Percentiles rank a stretch among this genome's conserved stretches.
Conservation (phyloP, 2,329 filamentous ascomycete genomes). For the Ophiostoma montium region DNA sequence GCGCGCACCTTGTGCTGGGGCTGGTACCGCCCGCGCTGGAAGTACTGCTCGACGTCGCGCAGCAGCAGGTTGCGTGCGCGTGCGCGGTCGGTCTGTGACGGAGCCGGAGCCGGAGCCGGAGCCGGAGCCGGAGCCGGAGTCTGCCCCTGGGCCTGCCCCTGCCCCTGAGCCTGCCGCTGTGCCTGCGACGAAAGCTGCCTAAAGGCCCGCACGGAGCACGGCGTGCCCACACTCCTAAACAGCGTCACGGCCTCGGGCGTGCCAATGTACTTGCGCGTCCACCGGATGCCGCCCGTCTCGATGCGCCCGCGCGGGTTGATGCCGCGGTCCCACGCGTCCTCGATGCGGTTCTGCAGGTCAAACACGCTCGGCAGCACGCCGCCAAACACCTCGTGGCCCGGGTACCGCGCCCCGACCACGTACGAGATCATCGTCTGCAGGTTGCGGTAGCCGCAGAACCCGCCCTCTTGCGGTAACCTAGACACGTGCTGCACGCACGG, state of each 20-base stretch:
- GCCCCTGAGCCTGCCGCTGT: too few relatives aligned
- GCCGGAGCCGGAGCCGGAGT: too few relatives aligned
- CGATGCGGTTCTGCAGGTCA: conserved; percentile 72
- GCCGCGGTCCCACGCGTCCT: conserved; percentile 73
- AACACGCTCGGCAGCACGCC: conserved; percentile 60
- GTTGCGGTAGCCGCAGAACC: conserved; percentile 90
- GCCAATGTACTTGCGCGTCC: conserved; percentile 91
- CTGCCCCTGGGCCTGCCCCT: too few relatives aligned
- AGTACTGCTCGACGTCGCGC: conserved; percentile 59
- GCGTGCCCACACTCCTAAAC: conserved; percentile 54
- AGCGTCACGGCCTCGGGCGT: conserved; percentile 80
- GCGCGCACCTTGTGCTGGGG: conserved; percentile 47
- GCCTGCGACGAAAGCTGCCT: too few relatives aligned
- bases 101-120: too few relatives aligned
- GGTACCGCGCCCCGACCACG: conserved; percentile 43
- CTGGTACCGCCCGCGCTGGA: conserved; percentile 39
- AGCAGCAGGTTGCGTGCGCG: conserved; percentile 45
- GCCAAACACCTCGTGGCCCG: conserved; percentile 46
- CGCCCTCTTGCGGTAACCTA: conserved; percentile 66
- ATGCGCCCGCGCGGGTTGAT: conserved; percentile 60
- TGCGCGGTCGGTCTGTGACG: too few relatives aligned
- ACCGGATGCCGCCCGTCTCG: conserved; percentile 75
- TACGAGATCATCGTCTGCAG: conserved; percentile 85
- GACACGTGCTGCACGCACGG: conserved; percentile 63
- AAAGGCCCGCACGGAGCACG: conserved; percentile 51